These are phyloP conservation scores for Nemania sp. DNA, from an alignment of 2,329 filamentous ascomycete genomes.

Conservation along the genomic window DNA sequence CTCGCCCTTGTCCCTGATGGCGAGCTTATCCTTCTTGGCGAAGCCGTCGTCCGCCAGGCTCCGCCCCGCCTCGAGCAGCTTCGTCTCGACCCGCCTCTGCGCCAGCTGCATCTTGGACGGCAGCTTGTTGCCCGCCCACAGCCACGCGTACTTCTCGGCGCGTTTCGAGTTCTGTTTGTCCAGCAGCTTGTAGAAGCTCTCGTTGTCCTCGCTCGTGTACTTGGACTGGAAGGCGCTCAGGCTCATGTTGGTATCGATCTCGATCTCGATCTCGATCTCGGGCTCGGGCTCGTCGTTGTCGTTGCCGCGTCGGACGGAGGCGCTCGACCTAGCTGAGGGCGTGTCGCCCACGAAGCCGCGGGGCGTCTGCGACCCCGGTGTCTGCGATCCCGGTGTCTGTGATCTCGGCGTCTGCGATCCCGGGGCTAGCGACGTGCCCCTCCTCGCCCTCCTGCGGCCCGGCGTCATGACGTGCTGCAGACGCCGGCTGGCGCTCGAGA, in stretches of 20 bases:
- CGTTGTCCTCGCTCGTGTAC: constrained; percentile 97
- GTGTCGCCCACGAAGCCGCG: constrained; percentile 73
- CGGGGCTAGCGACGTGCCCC: constrained; percentile 39
- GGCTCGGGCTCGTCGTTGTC: constrained; percentile 40
- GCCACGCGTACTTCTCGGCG: constrained; percentile 84
- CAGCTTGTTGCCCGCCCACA: constrained; percentile 88
- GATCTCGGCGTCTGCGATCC: constrained; percentile 59
- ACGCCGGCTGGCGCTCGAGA: constrained; percentile 74
- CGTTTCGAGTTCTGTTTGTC: constrained; percentile 88
- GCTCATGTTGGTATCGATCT: constrained; percentile 76
- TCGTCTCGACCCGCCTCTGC: constrained; percentile 63
- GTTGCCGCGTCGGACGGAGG: constrained; percentile 41
- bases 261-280: constrained; percentile 34
- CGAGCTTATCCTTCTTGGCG: constrained; percentile 60
- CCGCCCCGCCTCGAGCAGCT: constrained; percentile 47
- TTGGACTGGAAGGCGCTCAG: constrained; percentile 85
- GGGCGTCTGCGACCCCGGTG: background rate
- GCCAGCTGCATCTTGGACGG: constrained; percentile 76
- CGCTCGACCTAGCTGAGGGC: constrained; percentile 54
- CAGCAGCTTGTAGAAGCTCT: constrained; percentile 90
- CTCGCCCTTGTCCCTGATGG: constrained; percentile 69
- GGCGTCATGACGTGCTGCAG: constrained; percentile 83
- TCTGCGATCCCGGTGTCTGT: constrained; percentile 27
- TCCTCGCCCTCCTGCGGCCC: constrained; percentile 51
- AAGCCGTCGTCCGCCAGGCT: constrained; percentile 61